Percentiles rank a stretch among this genome's conserved stretches.
Evolutionary conservation across 441 rosid species (phyloP).

Genomic region (Gossypium schwendimanii): DNA sequence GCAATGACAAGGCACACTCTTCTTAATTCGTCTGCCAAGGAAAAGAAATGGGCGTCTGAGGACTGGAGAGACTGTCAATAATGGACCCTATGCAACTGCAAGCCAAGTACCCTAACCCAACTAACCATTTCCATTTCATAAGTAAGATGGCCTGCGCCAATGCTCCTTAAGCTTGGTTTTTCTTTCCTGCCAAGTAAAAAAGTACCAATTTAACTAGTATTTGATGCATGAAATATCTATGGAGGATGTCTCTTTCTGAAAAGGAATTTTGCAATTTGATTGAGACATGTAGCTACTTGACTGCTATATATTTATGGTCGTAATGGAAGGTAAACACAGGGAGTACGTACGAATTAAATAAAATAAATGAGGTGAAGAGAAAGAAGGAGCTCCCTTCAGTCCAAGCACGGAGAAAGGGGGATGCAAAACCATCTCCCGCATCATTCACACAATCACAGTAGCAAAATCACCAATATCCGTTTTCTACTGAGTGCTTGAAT

Average conservation of each 20-base stretch:
- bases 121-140: background rate
- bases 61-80: background rate
- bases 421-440: conserved; percentile 78
- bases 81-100: background rate
- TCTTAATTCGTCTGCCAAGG: background rate
- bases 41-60: background rate
- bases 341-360: too few relatives aligned
- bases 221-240: background rate
- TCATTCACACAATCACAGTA: conserved; percentile 83
- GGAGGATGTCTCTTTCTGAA: background rate
- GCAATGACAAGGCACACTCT: background rate
- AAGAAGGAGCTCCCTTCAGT: conserved; percentile 95
- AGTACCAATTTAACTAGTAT: background rate
- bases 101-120: background rate
- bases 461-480: conserved; percentile 13
- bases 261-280: background rate
- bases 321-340: background rate
- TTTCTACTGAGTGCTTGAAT: conserved; percentile 54
- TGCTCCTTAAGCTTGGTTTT: background rate
- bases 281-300: background rate
- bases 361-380: conserved; percentile 17
- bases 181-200: background rate
- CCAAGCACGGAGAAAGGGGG: conserved; percentile 69
- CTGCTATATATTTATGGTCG: background rate
- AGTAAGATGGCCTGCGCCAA: background rate